A percentile compares a stretch with the other conserved stretches of the same genome.
Evolutionary conservation across 139 green algal species (phyloP).

Genomic region (Chlorella sp.): DNA sequence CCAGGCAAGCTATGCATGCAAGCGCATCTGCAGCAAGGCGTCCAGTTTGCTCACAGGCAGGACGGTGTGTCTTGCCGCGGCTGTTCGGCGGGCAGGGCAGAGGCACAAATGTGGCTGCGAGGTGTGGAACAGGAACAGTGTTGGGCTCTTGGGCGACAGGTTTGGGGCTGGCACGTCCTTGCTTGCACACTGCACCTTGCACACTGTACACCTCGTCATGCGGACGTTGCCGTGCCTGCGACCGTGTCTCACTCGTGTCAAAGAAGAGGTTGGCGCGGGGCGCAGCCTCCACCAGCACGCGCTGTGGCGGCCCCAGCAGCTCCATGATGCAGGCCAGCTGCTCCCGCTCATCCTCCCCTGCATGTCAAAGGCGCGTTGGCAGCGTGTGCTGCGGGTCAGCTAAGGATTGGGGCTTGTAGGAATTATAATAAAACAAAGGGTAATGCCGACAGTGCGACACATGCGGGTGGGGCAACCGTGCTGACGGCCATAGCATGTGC

Average conservation of each 20-base stretch:
- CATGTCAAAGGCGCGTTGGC: too few relatives aligned
- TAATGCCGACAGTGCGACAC: too few relatives aligned
- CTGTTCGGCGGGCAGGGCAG: constrained; percentile 13
- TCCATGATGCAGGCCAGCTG: constrained; percentile 90
- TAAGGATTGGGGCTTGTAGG: too few relatives aligned
- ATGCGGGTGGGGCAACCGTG: too few relatives aligned
- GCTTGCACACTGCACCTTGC: too few relatives aligned
- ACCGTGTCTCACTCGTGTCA: constrained; percentile 38
- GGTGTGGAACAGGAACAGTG: background rate
- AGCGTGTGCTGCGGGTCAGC: too few relatives aligned
- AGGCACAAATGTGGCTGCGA: background rate
- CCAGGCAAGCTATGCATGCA: background rate
- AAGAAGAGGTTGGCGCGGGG: constrained; percentile 87
- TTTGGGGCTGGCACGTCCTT: background rate
- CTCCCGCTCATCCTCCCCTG: constrained; percentile 82
- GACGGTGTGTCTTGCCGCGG: constrained; percentile 19
- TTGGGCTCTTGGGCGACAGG: background rate
- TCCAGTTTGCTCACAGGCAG: background rate
- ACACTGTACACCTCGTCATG: too few relatives aligned
- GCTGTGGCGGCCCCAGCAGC: constrained; percentile 80
- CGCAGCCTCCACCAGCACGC: constrained; percentile 67
- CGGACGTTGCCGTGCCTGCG: too few relatives aligned
- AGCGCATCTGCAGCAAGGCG: too few relatives aligned
- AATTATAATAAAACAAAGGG: too few relatives aligned
- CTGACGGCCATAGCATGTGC: too few relatives aligned